Percentiles rank a stretch among this genome's conserved stretches.
phyloP scores from a whole-genome alignment of 257 asterid species.

The Solanum paucissectum region DNA sequence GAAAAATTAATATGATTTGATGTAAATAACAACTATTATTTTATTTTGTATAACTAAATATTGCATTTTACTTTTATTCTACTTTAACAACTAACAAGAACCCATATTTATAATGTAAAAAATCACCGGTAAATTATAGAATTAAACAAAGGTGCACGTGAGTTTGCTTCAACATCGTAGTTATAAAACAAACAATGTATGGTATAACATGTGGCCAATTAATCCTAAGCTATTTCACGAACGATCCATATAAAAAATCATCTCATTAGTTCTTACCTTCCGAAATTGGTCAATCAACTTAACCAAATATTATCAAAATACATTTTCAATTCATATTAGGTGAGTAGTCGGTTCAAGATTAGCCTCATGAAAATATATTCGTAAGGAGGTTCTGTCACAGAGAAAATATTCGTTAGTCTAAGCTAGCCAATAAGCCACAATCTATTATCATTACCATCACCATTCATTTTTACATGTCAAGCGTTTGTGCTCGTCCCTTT shows the following conservation, averaged over 20 bases:
- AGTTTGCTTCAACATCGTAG: background rate
- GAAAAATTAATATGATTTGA: background rate
- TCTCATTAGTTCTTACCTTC: background rate
- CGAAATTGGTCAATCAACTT: background rate
- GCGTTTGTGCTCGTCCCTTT: no score
- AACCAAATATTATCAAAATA: background rate
- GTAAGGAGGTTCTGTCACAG: no score
- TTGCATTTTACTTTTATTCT: background rate
- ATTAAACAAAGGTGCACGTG: background rate
- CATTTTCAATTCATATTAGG: no score
- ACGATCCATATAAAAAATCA: background rate
- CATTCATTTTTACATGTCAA: background rate
- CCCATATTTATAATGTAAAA: background rate
- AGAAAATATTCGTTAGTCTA: background rate
- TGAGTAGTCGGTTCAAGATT: background rate
- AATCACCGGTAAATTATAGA: background rate
- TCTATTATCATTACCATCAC: background rate
- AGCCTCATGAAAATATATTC: background rate
- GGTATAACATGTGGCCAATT: background rate
- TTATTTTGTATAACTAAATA: background rate
- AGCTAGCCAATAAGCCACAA: background rate
- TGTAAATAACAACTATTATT: background rate
- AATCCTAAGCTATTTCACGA: background rate
- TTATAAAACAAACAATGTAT: background rate
- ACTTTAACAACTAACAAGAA: background rate